These are phyloP conservation scores for Colletotrichum sp. DNA, from an alignment of 2,329 filamentous ascomycete genomes.

Conservation along the genomic window DNA sequence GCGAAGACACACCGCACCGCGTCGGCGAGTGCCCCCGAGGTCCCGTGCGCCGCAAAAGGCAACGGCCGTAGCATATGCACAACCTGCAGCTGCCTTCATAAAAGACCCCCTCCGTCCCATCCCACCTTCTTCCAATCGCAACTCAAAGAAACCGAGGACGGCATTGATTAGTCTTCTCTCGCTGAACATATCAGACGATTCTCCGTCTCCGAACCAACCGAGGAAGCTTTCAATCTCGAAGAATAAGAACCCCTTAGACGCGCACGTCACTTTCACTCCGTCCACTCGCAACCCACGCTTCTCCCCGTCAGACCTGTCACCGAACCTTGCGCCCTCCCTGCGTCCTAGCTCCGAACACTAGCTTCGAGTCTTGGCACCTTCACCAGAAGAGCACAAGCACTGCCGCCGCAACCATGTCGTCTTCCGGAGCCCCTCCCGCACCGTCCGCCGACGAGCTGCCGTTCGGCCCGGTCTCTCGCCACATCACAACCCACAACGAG, in stretches of 20 bases:
- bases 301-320: background rate
- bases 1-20: background rate
- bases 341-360: background rate
- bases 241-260: background rate
- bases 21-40: background rate
- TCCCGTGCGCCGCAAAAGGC: conserved; percentile 6
- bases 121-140: background rate
- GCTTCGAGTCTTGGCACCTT: background rate
- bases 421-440: background rate
- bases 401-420: background rate
- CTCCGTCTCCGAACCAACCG: background rate
- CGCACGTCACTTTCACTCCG: background rate
- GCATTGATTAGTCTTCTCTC: background rate
- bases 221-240: background rate
- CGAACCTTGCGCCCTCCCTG: background rate
- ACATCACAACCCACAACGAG: conserved; percentile 30
- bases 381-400: background rate
- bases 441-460: conserved; percentile 1
- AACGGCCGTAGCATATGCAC: background rate
- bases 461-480: conserved; percentile 9
- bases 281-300: background rate
- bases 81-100: background rate
- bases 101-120: background rate
- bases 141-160: background rate
- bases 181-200: background rate